phyloP scores from a whole-genome alignment of 345 rosid genomes.

The Diplotaxis tenuifolia region DNA sequence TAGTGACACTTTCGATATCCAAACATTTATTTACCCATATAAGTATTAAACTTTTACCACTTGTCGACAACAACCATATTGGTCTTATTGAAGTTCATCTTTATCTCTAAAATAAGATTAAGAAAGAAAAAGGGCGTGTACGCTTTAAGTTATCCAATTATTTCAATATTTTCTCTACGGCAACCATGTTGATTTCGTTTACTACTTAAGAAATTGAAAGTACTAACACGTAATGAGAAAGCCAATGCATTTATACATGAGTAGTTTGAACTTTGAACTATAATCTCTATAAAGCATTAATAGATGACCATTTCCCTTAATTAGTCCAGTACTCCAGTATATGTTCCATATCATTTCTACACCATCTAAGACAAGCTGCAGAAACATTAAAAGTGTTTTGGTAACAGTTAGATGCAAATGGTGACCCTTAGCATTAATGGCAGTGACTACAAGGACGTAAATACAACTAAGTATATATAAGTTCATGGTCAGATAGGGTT shows the following conservation, averaged over 20 bases:
- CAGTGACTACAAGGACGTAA: not conserved
- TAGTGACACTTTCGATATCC: not conserved
- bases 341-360: not conserved
- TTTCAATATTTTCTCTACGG: not conserved
- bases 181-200: constrained; percentile 19
- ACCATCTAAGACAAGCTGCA: not conserved
- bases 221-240: not conserved
- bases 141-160: not conserved
- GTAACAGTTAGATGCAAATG: not conserved
- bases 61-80: not conserved
- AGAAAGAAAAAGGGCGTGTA: constrained; percentile 7
- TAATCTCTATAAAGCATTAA: not conserved
- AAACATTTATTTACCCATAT: not conserved
- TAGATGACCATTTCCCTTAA: not conserved
- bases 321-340: not conserved
- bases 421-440: not conserved
- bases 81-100: not conserved
- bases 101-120: constrained; percentile 7
- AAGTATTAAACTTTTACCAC: not conserved
- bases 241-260: not conserved
- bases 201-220: not conserved
- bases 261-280: not conserved
- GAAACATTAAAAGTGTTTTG: not conserved
- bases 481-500: not conserved
- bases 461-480: not conserved